Conservation (phyloP, 116 monocot species). For the Phalaenopsis hybrid region DNA sequence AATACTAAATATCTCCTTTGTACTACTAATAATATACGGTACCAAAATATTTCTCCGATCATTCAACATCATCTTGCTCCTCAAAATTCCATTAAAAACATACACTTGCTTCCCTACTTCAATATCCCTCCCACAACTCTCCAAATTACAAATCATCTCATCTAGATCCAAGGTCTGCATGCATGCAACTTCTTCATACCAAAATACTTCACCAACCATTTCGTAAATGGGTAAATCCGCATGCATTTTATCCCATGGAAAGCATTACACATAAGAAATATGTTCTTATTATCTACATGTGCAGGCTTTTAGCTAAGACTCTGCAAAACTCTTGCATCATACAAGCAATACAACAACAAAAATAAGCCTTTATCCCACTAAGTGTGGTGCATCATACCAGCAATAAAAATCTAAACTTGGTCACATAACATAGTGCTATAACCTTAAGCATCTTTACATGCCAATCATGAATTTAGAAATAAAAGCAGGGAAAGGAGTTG, state of each 20-base stretch:
- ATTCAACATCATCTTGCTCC: background rate
- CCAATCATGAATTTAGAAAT: background rate
- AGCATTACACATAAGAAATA: background rate
- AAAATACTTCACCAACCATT: background rate
- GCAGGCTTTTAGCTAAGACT: background rate
- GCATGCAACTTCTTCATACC: background rate
- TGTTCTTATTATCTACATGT: background rate
- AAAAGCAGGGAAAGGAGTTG: background rate
- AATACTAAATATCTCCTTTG: background rate
- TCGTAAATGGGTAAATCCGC: background rate
- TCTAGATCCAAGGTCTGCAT: background rate
- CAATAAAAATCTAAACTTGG: background rate
- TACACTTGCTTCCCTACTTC: background rate
- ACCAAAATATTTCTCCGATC: background rate
- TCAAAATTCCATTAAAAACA: background rate
- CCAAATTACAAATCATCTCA: background rate
- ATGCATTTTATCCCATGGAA: background rate
- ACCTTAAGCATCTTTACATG: background rate
- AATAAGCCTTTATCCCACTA: no score
- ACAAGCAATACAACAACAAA: no score
- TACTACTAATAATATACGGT: background rate
- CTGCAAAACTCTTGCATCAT: background rate
- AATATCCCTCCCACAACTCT: background rate
- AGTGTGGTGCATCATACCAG: background rate
- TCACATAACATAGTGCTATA: background rate